Evolutionary conservation across 306 rosid species (phyloP).

Genomic region (Coriaria nepalensis): DNA sequence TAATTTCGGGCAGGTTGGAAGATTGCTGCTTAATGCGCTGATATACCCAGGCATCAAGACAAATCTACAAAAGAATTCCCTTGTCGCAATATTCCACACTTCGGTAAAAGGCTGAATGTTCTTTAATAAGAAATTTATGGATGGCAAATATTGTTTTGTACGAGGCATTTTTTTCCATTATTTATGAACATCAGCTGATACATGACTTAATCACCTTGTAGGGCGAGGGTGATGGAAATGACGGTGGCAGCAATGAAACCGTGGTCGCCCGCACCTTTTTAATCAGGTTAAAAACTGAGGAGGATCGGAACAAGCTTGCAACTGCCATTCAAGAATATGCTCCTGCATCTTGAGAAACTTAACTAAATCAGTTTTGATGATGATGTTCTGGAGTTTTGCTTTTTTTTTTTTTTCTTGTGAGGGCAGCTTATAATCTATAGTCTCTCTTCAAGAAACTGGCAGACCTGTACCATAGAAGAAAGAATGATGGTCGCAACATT

Average conservation of each 20-base stretch:
- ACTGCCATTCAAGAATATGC: constrained; percentile 79
- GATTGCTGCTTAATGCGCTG: constrained; percentile 77
- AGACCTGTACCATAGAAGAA: no score
- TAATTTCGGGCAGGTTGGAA: constrained; percentile 56
- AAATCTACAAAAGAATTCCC: constrained; percentile 70
- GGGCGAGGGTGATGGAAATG: constrained; percentile 49
- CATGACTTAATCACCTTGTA: constrained; percentile 15
- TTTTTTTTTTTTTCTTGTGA: no score
- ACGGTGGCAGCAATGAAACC: constrained; percentile 24
- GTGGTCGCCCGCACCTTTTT: constrained; percentile 77
- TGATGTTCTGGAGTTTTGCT: no score
- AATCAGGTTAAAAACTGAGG: constrained; percentile 75
- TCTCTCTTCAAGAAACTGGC: no score
- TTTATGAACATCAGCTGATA: no score
- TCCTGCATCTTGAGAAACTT: constrained; percentile 39
- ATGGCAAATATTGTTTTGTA: no score
- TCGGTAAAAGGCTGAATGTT: constrained; percentile 36
- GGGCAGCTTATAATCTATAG: no score
- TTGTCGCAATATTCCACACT: constrained; percentile 88
- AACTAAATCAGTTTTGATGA: no score
- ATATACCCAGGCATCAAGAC: constrained; percentile 93
- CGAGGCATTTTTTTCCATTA: no score
- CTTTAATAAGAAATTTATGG: not conserved
- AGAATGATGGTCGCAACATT: no score
- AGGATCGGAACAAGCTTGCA: constrained; percentile 66